Evolutionary conservation across 208 protist genomes (phyloP), one percentile per base, ranked within the genome.

Genomic region (Crithidia thermophila): DNA sequence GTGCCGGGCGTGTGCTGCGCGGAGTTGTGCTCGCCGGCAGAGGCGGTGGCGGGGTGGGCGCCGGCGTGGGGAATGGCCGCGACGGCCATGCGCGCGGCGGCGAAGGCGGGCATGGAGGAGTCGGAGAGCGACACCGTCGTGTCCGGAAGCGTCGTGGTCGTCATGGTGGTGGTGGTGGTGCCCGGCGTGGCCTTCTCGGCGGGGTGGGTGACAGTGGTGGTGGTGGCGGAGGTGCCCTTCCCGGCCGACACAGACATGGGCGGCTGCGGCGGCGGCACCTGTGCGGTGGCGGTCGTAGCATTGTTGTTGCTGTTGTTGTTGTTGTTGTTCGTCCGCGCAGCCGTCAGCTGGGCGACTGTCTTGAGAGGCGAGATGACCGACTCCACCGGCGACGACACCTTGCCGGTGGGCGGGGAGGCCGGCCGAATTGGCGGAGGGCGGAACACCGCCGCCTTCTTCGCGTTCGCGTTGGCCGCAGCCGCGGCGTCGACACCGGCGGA

Each of bases 301-400:
- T 31, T 61, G 53, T 23, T 53, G 36, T 33, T 42, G 27, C 50
- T 59, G 40, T 23, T 64, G 31, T 45, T 40, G 10, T 25, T 59
- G 67, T 37, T 58, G 58, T 14, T 40, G 4, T n/a, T n/a, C 9
- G 23, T 34, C 42, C 33, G 52, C 52, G 37, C 42, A n/a, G 18
- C 33, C 34, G 34, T n/a, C 52, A 28, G 52, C 20, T 28, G 16
- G 18, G 59, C 58, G 37, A 42, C 56, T 23, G 39, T 59, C 25
- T 57, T 55, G 47, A 65, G 47, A 8, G 66, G 66, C 25, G 63
- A 60, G 23, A 51, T 56, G 28, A 37, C 52, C 10, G 31, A 45
- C 52, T 78, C 67, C 23, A 56, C 58, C 28, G 64, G 45, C 36
- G 71, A 64, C 49, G 40, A 45, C 11, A n/a, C 36, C 16, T 27